Base-by-base conservation (phyloP, 345 rosid species). In the Arabis hirsuta region DNA sequence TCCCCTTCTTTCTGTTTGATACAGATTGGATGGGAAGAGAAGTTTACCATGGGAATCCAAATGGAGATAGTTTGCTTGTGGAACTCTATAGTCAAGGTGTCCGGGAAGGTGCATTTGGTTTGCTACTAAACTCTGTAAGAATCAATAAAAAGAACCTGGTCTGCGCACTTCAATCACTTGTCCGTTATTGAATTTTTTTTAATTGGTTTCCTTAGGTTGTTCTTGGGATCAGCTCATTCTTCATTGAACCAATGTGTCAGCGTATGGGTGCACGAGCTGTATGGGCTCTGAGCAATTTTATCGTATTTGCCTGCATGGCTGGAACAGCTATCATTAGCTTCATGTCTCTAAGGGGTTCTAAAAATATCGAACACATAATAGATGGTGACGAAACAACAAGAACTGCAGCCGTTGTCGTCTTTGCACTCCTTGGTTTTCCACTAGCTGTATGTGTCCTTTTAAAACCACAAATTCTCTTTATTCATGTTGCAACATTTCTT, bases 1-100 rank as follows among this genome's bases (percentile, higher is more conserved):
- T 95, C 76, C 99, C 98, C 5, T 90, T 92, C 89, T 90, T 95
- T 82, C 87, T 96, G 58, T 95, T 92, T 62, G 98, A 96, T 82
- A 90, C 96, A 39, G 98, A 96, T 82, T 96, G 99, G 99, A 96
- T 96, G 99, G 99, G 99, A 47, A 88, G 97, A 79, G 97, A 96
- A 82, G 97, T 96, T 52, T 92, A 92, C 79, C 96, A 88, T 63
- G 99, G 98, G 39, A 74, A 91, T 85, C 98, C 99, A 11, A 90
- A 80, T 13, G 94, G 92, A 62, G 81, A 70, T 78, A 54, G 81
- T 38, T 42, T 73, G 62, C 87, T 72, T 70, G 84, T 85, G 12
- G 78, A 82, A 64, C 84, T 88, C 43, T 95, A 91, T 71, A 83
- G 85, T 79, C 83, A 86, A 82, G 99, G 98, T 66, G 97, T 90